phyloP scores from a whole-genome alignment of 305 asterid genomes.

The Solanum chacoense region DNA sequence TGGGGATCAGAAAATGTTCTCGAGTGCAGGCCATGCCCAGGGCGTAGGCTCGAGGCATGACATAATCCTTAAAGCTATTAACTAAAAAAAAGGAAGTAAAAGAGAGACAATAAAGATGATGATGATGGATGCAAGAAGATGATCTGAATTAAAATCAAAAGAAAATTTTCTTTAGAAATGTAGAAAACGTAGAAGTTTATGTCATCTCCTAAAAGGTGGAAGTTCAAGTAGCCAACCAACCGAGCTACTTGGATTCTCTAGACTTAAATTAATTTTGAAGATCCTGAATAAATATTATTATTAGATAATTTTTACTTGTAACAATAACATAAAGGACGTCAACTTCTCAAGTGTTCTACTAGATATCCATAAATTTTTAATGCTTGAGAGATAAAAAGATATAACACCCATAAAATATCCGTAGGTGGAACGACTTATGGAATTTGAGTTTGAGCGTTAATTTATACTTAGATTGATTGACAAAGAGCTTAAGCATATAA shows the following conservation, averaged over 20 bases:
- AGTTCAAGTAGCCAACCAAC: neutral
- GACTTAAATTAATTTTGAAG: too few species aligned
- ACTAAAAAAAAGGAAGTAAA: too few species aligned
- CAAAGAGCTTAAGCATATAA: neutral
- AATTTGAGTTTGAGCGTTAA: too few species aligned
- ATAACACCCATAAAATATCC: neutral
- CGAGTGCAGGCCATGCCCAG: too few species aligned
- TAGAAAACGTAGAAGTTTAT: neutral
- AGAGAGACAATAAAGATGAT: neutral
- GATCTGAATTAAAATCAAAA: too few species aligned
- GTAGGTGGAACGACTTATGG: neutral
- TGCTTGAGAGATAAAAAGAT: neutral
- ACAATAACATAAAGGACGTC: neutral
- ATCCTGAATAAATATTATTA: neutral
- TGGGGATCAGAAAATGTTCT: too few species aligned
- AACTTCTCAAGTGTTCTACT: neutral
- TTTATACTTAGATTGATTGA: neutral
- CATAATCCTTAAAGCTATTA: neutral
- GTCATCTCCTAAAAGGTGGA: neutral
- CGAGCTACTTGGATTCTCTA: neutral
- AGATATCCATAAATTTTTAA: neutral
- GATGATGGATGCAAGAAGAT: neutral
- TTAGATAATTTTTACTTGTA: neutral
- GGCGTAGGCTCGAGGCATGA: too few species aligned
- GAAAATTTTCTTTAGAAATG: too few species aligned